Percentiles rank a stretch among this genome's conserved stretches.
These are phyloP conservation scores for Penicillium griseofulvum DNA, from an alignment of 2,329 filamentous ascomycete genomes.

Conservation along the genomic window DNA sequence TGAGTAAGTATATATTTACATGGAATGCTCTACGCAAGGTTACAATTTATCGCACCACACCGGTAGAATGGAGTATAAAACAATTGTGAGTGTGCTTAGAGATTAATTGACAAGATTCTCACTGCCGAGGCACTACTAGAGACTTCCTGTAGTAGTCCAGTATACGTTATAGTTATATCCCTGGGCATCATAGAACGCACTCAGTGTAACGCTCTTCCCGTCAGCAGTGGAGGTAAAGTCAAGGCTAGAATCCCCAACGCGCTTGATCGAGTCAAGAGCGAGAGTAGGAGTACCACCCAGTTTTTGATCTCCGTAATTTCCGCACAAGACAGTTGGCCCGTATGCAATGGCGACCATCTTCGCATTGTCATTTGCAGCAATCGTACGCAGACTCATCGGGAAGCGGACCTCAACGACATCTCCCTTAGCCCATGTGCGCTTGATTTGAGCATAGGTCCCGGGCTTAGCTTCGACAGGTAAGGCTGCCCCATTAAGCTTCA, in stretches of 20 bases:
- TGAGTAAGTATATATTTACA: too few species aligned
- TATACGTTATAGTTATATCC: conserved; percentile 1
- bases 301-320: not conserved
- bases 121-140: not conserved
- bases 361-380: not conserved
- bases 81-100: too few species aligned
- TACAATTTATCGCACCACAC: too few species aligned
- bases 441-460: not conserved
- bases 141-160: not conserved
- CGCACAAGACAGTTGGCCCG: not conserved
- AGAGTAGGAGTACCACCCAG: not conserved
- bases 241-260: not conserved
- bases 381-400: not conserved
- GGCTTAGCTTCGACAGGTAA: not conserved
- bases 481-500: not conserved
- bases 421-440: not conserved
- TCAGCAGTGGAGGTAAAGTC: not conserved
- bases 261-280: not conserved
- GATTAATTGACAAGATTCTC: not conserved
- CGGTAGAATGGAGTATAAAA: too few species aligned
- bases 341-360: not conserved
- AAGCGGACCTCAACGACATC: not conserved
- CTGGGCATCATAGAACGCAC: not conserved
- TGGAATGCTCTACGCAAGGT: too few species aligned
- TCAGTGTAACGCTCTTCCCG: not conserved